Base-by-base conservation (phyloP, 2,329 filamentous ascomycete species). In the Aquanectria penicillioides region DNA sequence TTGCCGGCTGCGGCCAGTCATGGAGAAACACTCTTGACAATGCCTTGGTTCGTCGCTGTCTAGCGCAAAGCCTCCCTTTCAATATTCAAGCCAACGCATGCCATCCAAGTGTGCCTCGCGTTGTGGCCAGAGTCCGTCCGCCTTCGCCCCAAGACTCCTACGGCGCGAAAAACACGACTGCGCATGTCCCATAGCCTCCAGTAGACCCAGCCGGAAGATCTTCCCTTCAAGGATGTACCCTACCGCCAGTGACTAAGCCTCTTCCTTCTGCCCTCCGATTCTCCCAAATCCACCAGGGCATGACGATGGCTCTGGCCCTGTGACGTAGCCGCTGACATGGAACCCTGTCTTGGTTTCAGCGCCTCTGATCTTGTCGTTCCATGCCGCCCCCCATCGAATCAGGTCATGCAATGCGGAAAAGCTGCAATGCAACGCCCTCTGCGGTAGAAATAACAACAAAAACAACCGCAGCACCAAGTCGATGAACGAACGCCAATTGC, bases 241-340 rank as follows among this genome's bases (percentile, higher is more conserved):
- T 6, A 13, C 40, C 20, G 29, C 41, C 41, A 36, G n/a, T 58
- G 55, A 57, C 54, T 51, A 57, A 58, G 55, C 55, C 55, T 23
- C 47, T 23, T 47, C 34, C 55, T 47, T 28, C 20, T 22, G 25
- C 20, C 31, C 26, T 20, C 12, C 17, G 36, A 41, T 43, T 40
- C 26, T 26, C 25, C 18, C n/a, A 31, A n/a, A 36, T 23, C 34
- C 26, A 25, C 34, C 43, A 46, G 34, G 47, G 40, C 49, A 40
- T 47, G 47, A 41, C 41, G 48, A 51, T n/a, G 26, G 20, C 40
- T 44, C 36, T 43, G 15, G 40, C 12, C 20, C 18, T 40, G 55
- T 58, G 55, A 58, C 55, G 55, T 58, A 46, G 40, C 17, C 34
- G 8, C 31, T 23, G 47, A 37, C 52, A 49, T 43, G 52, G 44